phyloP scores from a whole-genome alignment of 2,329 filamentous ascomycete species.

The Ilyonectria mors-panacis region DNA sequence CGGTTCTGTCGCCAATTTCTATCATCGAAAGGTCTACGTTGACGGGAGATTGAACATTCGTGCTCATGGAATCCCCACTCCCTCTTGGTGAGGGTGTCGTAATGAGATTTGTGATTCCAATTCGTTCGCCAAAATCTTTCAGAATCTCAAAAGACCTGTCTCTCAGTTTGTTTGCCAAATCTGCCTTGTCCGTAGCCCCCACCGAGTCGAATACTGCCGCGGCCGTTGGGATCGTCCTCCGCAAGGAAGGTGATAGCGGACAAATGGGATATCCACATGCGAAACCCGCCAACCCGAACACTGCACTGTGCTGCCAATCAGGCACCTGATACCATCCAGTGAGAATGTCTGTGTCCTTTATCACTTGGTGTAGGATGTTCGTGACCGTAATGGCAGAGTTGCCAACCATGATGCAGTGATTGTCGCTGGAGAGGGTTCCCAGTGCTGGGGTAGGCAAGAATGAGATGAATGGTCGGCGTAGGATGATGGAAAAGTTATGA shows the following conservation, averaged over 20 bases:
- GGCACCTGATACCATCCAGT: slow-evolving; percentile 48
- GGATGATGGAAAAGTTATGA: slow-evolving; percentile 55
- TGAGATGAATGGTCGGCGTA: slow-evolving; percentile 58
- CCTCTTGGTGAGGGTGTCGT: not conserved
- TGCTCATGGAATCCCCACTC: not conserved
- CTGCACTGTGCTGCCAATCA: slow-evolving; percentile 49
- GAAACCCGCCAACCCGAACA: slow-evolving; percentile 40
- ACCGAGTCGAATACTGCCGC: slow-evolving; percentile 35
- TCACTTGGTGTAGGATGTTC: slow-evolving; percentile 47
- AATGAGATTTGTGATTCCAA: slow-evolving; percentile 36
- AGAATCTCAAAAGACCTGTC: slow-evolving; percentile 37
- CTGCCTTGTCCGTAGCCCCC: slow-evolving; percentile 12
- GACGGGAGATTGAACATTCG: not conserved
- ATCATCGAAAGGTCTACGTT: slow-evolving; percentile 26
- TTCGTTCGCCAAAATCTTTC: slow-evolving; percentile 36
- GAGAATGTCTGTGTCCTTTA: slow-evolving; percentile 46
- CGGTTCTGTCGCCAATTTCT: slow-evolving; percentile 31
- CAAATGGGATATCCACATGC: slow-evolving; percentile 47
- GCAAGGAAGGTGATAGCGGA: slow-evolving; percentile 39
- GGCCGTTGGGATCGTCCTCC: slow-evolving; percentile 33
- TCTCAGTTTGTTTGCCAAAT: slow-evolving; percentile 29
- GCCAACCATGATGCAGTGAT: slow-evolving; percentile 42
- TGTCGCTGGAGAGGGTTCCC: slow-evolving; percentile 45
- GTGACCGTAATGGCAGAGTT: slow-evolving; percentile 49
- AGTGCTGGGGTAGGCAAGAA: slow-evolving; percentile 51